Base-by-base conservation (phyloP, 345 rosid species). In the Brassica incana region DNA sequence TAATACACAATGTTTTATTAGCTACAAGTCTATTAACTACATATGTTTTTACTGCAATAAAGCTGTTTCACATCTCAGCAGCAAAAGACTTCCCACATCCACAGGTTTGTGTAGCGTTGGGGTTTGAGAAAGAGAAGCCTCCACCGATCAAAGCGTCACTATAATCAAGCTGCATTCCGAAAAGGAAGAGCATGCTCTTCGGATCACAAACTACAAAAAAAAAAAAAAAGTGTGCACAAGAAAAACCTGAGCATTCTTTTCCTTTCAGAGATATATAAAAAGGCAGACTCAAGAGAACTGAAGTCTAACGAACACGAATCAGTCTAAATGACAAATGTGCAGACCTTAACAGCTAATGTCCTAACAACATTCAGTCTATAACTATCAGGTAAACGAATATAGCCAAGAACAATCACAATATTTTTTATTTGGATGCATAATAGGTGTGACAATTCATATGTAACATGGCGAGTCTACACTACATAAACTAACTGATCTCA, bases 151-250 rank as follows among this genome's bases (percentile, higher is more conserved):
- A 91, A 71, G 99, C 97, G 67, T 92, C 87, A 6, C 97, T 95
- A 86, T 92, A 91, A 84, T 95, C 99, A 74, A 95, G 81, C 78
- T 92, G 98, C 99, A 95, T 92, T n/a, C 97, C 99, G 8, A 83
- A 95, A 50, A 95, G 16, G 81, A 91, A 95, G 9, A 95, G 99
- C 65, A 95, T 95, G 87, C 99, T 95, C 88, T 95, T 95, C 1
- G 99, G 97, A 90, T 95, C 99, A 84, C 95, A 91, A 74, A 95
- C 99, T 95, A 94, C 89, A 85, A 80, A 72, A 78, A 80, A 72
- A 78, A 20, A 20, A 20, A 16, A 40, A 76, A 69, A 18, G 1
- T 12, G 48, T 25, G 6, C 25, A 23, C 20, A 1, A 23, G 32
- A 45, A 30, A 58, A 40, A 38, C 1, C 32, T 14, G 32, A 79